Evolutionary conservation across 73 alveolate genomes (phyloP), one percentile per base, ranked within the genome.

Genomic region (Stentor roeselii): DNA sequence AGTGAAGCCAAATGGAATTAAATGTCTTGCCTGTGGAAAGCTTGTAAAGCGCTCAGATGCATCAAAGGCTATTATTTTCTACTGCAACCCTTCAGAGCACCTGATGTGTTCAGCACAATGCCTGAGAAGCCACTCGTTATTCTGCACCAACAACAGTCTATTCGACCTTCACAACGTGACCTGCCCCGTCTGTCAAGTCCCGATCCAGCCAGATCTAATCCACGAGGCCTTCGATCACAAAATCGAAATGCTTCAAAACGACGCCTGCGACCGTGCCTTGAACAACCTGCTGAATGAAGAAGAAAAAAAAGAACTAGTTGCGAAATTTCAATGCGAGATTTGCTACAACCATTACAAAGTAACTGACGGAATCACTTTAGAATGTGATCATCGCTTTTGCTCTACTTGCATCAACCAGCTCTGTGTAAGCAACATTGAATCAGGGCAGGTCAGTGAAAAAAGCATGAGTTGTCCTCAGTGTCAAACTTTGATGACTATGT

Each of bases 331-430:
- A n/a, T 76, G 84, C 84, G 38, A 39, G 39, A 35, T 76, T 35
- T 76, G 84, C 74, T 37, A 37, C 1, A 27, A 31, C 0, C 82
- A 76, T 21, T 15, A 21, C 11, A 39, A 34, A 37, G 39, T 76
- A 0, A 31, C 27, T 14, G 76, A 37, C 1, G 60, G 41, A 30
- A 76, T 76, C 30, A 76, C 84, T 38, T 2, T 76, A 14, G 84
- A 76, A 15, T 76, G 84, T 2, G 84, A 76, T 2, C 84, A 76
- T 35, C 60, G 84, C 0, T 76, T 76, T 39, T 76, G 84, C 39
- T 21, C 36, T 27, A 39, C 27, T 37, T 76, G 84, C 39, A 76
- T 76, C 36, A 41, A 41, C 32, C 21, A 21, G 84, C 37, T 36
- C n/a, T 36, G 32, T 21, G 39, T 14, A 34, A 39, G 15, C 21